Conservation (phyloP, 805 yeast genomes). For the Saturnispora gosingensis region DNA sequence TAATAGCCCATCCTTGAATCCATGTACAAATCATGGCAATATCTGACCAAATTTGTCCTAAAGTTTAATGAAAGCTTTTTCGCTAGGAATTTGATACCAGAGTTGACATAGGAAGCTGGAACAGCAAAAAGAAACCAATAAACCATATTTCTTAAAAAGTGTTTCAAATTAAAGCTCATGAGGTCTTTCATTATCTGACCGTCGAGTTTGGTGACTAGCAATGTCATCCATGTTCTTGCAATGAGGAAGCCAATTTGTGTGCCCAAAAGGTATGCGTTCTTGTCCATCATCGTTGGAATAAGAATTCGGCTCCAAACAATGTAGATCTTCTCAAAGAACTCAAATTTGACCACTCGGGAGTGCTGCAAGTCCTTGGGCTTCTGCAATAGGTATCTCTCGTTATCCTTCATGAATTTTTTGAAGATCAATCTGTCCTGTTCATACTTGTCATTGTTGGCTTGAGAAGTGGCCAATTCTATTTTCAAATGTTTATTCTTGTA, state of each 20-base stretch:
- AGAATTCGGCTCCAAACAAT: slow-evolving; percentile 68
- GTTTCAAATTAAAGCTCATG: slow-evolving; percentile 68
- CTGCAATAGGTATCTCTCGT: slow-evolving; percentile 10
- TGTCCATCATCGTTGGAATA: slow-evolving; percentile 64
- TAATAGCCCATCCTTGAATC: slow-evolving; percentile 76
- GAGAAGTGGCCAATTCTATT: slow-evolving; percentile 34
- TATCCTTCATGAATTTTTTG: slow-evolving; percentile 34
- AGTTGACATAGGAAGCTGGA: slow-evolving; percentile 88
- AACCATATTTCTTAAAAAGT: slow-evolving; percentile 65
- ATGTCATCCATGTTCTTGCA: slow-evolving; percentile 78
- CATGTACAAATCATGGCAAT: slow-evolving; percentile 83
- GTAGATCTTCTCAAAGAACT: slow-evolving; percentile 60
- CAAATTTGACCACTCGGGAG: slow-evolving; percentile 34
- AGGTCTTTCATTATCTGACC: slow-evolving; percentile 88
- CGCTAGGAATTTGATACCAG: slow-evolving; percentile 76
- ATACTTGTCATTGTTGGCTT: slow-evolving; percentile 37
- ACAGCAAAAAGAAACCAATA: slow-evolving; percentile 87
- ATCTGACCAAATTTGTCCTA: slow-evolving; percentile 74
- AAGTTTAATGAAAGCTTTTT: slow-evolving; percentile 71
- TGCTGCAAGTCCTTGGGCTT: neutral
- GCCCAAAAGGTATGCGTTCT: slow-evolving; percentile 53
- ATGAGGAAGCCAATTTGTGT: slow-evolving; percentile 69
- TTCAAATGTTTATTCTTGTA: slow-evolving; percentile 31
- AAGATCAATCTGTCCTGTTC: slow-evolving; percentile 49
- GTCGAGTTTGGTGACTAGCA: slow-evolving; percentile 79